Percentiles rank a stretch among this genome's conserved stretches.
Evolutionary conservation across 1,284 basidiomycete species (phyloP).

Genomic region (Ganoderma leucocontextum): DNA sequence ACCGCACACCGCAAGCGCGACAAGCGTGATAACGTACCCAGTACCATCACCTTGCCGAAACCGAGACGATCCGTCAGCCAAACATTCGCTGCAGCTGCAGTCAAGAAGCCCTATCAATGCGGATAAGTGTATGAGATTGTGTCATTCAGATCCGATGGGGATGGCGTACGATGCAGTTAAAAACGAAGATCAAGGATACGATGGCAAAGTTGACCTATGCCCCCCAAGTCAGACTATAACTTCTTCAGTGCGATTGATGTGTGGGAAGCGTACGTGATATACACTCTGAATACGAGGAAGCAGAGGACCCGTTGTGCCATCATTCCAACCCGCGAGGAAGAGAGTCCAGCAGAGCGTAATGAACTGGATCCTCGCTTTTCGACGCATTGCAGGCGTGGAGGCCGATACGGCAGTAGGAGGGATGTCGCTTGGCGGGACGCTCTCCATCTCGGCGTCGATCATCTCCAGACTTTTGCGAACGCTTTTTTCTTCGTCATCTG

Average conservation of each 20-base stretch:
- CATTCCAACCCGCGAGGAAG: conserved; percentile 68
- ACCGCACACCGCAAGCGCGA: background rate
- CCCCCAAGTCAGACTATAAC: too few species aligned
- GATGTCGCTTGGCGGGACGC: conserved; percentile 15
- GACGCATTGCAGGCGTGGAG: conserved; percentile 24
- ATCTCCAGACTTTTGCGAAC: conserved; percentile 20
- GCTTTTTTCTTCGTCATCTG: conserved; percentile 16
- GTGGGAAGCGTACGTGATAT: conserved; percentile 51
- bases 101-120: conserved; percentile 52
- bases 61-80: conserved; percentile 59
- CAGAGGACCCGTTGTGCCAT: conserved; percentile 65
- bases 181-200: conserved; percentile 66
- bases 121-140: too few species aligned
- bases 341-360: conserved; percentile 49
- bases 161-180: conserved; percentile 55
- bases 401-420: conserved; percentile 19
- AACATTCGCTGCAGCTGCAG: conserved; percentile 57
- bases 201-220: conserved; percentile 50
- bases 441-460: conserved; percentile 7
- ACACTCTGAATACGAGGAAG: conserved; percentile 62
- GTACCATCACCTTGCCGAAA: conserved; percentile 58
- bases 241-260: conserved; percentile 3
- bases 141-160: background rate
- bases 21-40: background rate
- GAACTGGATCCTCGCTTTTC: conserved; percentile 46